Base-by-base conservation (phyloP, 2,329 filamentous ascomycete species). In the Penicillium fuscoglaucum region DNA sequence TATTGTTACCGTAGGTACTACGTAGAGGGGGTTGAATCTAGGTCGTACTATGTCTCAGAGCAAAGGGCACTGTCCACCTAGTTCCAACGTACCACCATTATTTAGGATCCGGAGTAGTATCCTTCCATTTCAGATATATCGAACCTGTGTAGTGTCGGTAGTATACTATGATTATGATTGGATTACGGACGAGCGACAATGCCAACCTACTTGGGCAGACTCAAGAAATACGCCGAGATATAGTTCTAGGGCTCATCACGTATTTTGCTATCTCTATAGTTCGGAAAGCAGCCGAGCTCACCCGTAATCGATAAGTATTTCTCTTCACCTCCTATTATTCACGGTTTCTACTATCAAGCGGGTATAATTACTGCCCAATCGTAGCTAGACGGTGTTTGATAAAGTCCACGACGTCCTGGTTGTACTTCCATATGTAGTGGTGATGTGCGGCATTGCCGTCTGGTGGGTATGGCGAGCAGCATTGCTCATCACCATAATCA, bases 391-490 rank as follows among this genome's bases (percentile, higher is more conserved):
- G 55, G 1, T n/a, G 4, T 46, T 61, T 57, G 28, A 63, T 61
- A n/a, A 63, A 65, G 26, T 63, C 57, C 13, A 65, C 61, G n/a
- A 61, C 62, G 9, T 55, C 45, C 43, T 65, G 58, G 19, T 61
- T 54, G 15, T 65, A 61, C 19, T 61, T 63, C 1, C 44, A 33
- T 8, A 60, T 37, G 12, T 65, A 61, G 15, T 17, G 40, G 37
- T 65, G 61, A n/a, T 63, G 62, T 21, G 58, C 61, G 1, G 49
- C 35, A 24, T 63, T 60, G 33, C 49, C 40, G n/a, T 63, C 58
- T 7, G 31, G 17, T 8, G 59, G 62, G 9, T 50, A 47, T 5
- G 35, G 49, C n/a, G 55, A 49, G 26, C 62, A 62, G 40, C 60
- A 60, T 44, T 60, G 59, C 2, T 40, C 43, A 43, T 63, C 59